Evolutionary conservation across 2,329 filamentous ascomycete species (phyloP).

Genomic region (Phaeosphaeria sp.): DNA sequence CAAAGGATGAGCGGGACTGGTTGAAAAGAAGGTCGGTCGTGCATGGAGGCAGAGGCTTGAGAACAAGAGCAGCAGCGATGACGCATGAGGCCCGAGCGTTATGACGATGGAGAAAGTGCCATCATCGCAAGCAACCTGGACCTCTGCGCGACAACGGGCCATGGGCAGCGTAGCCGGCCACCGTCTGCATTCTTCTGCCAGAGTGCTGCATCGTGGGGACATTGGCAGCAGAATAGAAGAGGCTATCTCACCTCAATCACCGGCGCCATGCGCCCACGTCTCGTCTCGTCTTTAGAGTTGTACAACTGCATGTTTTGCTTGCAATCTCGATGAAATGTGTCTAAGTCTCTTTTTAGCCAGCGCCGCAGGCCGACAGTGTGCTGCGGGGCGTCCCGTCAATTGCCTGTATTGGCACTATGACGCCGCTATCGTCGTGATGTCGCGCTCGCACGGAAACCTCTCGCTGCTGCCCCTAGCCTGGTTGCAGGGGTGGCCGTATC

Average conservation of each 20-base stretch:
- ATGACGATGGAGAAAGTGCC: slow-evolving; percentile 26
- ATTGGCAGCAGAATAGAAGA: slow-evolving; percentile 1
- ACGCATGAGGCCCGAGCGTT: slow-evolving; percentile 16
- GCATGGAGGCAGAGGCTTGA: slow-evolving; percentile 23
- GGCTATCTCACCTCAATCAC: slow-evolving; percentile 42
- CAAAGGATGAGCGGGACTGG: slow-evolving; percentile 19
- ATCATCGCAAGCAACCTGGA: slow-evolving; percentile 20
- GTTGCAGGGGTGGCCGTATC: slow-evolving; percentile 23
- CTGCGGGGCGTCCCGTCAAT: slow-evolving; percentile 17
- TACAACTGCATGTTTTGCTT: slow-evolving; percentile 24
- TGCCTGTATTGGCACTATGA: slow-evolving; percentile 32
- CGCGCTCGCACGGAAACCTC: slow-evolving; percentile 29
- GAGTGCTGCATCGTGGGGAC: neutral
- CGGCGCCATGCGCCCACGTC: slow-evolving; percentile 33
- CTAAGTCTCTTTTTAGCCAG: slow-evolving; percentile 6
- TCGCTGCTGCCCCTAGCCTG: slow-evolving; percentile 25
- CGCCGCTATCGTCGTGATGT: slow-evolving; percentile 25
- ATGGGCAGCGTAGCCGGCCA: slow-evolving; percentile 3
- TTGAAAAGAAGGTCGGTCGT: slow-evolving; percentile 25
- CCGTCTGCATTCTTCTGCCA: neutral
- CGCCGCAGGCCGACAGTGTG: slow-evolving; percentile 18
- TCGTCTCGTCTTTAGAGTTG: slow-evolving; percentile 17
- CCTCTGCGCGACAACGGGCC: slow-evolving; percentile 18
- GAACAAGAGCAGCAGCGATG: slow-evolving; percentile 32
- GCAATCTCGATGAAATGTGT: slow-evolving; percentile 9